These are phyloP conservation scores for Cladobotryum mycophilum DNA, from an alignment of 2,329 filamentous ascomycete genomes.

Conservation along the genomic window DNA sequence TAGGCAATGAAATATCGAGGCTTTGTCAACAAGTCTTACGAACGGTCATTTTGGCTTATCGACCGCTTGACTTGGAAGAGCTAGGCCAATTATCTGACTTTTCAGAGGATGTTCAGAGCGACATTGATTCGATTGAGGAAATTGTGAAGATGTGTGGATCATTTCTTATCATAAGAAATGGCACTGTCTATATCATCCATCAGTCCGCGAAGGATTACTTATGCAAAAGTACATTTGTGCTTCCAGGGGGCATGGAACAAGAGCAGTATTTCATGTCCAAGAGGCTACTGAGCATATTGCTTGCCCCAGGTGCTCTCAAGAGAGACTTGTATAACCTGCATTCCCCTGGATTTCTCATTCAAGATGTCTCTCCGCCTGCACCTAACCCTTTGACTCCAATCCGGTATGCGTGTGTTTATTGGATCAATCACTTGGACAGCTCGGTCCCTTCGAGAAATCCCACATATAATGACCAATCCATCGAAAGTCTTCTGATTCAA, in stretches of 20 bases:
- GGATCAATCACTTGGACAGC: slow-evolving; percentile 15
- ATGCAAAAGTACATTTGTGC: slow-evolving; percentile 20
- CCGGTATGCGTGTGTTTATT: slow-evolving; percentile 17
- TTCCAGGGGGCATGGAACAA: slow-evolving; percentile 19
- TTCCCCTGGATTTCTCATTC: slow-evolving; percentile 3
- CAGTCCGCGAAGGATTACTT: slow-evolving; percentile 40
- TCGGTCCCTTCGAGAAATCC: slow-evolving; percentile 14
- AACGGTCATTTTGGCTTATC: slow-evolving; percentile 22
- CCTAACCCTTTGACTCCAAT: slow-evolving; percentile 9
- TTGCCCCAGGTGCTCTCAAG: background rate
- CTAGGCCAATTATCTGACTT: slow-evolving; percentile 19
- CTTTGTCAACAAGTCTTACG: slow-evolving; percentile 30
- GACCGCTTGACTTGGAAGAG: slow-evolving; percentile 31
- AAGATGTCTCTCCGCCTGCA: slow-evolving; percentile 2
- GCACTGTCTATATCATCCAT: slow-evolving; percentile 32
- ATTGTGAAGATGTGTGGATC: slow-evolving; percentile 32
- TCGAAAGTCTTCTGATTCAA: slow-evolving; percentile 10
- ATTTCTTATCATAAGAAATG: slow-evolving; percentile 30
- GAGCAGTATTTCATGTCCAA: background rate
- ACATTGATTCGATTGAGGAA: slow-evolving; percentile 13
- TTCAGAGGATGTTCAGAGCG: slow-evolving; percentile 9
- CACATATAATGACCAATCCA: background rate
- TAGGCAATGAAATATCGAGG: slow-evolving; percentile 17
- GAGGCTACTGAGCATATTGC: slow-evolving; percentile 8
- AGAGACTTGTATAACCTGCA: slow-evolving; percentile 22